These are phyloP conservation scores for Hydrangea macrophylla DNA, from an alignment of 148 eudicot genomes.

Conservation along the genomic window DNA sequence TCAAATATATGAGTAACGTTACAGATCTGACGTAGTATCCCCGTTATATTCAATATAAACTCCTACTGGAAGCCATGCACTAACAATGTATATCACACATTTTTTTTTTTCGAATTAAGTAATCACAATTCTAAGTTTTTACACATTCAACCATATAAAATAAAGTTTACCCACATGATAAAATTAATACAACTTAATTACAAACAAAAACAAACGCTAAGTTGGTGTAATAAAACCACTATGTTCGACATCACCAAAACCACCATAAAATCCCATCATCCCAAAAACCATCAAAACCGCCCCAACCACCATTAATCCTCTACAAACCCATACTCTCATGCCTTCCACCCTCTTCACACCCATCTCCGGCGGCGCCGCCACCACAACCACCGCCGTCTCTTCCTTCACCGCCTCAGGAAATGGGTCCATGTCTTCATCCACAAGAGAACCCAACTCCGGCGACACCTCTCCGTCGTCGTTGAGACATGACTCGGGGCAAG, in stretches of 20 bases:
- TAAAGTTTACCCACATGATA: too few relatives aligned
- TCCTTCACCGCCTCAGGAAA: conserved; percentile 6
- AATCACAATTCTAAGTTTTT: too few relatives aligned
- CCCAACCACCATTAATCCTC: conserved; percentile 17
- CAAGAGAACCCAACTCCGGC: conserved; percentile 9
- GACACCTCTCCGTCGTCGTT: conserved; percentile 7
- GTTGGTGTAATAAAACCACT: not conserved
- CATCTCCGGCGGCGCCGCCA: not conserved
- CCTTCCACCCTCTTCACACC: not conserved
- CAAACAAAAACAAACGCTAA: too few relatives aligned
- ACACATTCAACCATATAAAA: too few relatives aligned
- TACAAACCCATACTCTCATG: not conserved
- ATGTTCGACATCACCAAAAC: not conserved
- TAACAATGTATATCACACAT: too few relatives aligned
- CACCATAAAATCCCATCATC: not conserved
- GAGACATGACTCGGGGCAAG: conserved; percentile 21
- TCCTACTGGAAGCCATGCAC: too few relatives aligned
- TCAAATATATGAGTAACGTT: too few relatives aligned
- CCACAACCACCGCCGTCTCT: not conserved
- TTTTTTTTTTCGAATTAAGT: too few relatives aligned
- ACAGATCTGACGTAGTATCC: too few relatives aligned
- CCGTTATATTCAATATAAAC: too few relatives aligned
- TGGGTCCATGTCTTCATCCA: not conserved
- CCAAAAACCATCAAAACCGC: not conserved
- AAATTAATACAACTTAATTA: too few relatives aligned